Conservation (phyloP, 805 yeast species). For the Metschnikowia borealis region DNA sequence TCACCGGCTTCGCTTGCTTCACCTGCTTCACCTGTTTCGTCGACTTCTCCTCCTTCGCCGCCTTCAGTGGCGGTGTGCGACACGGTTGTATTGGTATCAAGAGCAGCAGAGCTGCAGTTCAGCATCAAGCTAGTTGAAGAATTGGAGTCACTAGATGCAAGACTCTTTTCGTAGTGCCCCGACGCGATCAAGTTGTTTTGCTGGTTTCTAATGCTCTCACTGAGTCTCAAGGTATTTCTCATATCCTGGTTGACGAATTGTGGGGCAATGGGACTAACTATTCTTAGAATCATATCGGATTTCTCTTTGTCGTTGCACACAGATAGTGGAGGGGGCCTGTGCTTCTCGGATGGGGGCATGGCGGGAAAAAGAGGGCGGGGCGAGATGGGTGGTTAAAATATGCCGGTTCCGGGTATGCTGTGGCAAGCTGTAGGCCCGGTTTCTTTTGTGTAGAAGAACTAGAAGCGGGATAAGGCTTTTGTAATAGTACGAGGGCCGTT, state of each 20-base stretch:
- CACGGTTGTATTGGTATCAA: background rate
- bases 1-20: background rate
- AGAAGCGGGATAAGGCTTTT: conserved; percentile 2
- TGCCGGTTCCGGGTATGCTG: background rate
- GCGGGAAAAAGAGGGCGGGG: background rate
- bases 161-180: conserved; percentile 7
- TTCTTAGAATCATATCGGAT: conserved; percentile 14
- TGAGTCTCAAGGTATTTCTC: conserved; percentile 15
- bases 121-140: conserved; percentile 1
- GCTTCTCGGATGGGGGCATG: conserved; percentile 12
- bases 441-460: conserved; percentile 2
- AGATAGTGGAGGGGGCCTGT: conserved; percentile 14
- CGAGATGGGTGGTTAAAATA: background rate
- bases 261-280: conserved; percentile 16
- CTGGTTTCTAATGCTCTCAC: conserved; percentile 16
- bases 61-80: background rate
- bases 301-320: conserved; percentile 10
- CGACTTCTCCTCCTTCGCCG: background rate
- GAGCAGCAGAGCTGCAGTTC: background rate
- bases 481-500: conserved; percentile 2
- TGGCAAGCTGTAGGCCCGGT: background rate
- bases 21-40: too few relatives aligned
- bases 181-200: conserved; percentile 16
- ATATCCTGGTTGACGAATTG: conserved; percentile 13
- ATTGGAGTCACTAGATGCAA: background rate